These are phyloP conservation scores for Blastocystis sp. DNA, from an alignment of 352 stramenopile species.

Conservation along the genomic window DNA sequence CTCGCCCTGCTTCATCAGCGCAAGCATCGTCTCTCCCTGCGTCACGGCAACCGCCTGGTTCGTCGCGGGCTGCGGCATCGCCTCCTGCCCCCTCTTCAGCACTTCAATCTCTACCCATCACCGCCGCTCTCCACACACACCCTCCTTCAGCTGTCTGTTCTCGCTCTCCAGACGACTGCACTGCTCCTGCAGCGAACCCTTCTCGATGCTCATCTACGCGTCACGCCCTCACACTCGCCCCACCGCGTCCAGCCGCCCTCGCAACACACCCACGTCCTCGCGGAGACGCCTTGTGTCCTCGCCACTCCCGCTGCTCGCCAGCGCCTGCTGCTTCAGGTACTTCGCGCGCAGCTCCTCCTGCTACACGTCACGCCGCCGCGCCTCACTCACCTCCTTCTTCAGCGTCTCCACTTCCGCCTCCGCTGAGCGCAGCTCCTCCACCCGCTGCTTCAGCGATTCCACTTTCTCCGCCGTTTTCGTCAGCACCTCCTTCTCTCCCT, in stretches of 20 bases:
- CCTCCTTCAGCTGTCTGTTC: not conserved
- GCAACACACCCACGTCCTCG: slow-evolving; percentile 11
- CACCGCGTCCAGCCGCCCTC: slow-evolving; percentile 39
- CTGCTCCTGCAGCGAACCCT: slow-evolving; percentile 21
- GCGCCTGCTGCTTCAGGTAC: not conserved
- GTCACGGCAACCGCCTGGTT: too few species aligned
- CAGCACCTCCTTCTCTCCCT: slow-evolving; percentile 37
- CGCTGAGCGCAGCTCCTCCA: slow-evolving; percentile 1
- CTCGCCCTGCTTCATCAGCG: not conserved
- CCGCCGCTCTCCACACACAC: not conserved
- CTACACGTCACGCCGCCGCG: not conserved
- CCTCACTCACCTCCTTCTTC: not conserved
- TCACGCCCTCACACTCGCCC: not conserved
- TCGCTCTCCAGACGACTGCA: not conserved
- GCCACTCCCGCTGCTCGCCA: not conserved
- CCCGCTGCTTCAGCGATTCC: slow-evolving; percentile 5
- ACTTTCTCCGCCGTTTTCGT: slow-evolving; percentile 31
- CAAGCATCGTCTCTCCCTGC: not conserved
- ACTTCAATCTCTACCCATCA: not conserved
- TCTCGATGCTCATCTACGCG: not conserved
- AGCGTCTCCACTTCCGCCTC: not conserved
- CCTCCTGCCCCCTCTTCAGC: not conserved
- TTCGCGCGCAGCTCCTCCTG: not conserved
- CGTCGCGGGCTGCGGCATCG: not conserved
- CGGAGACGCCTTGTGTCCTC: slow-evolving; percentile 12